These are phyloP conservation scores for Handroanthus guayacan DNA, from an alignment of 257 asterid species.

Conservation along the genomic window DNA sequence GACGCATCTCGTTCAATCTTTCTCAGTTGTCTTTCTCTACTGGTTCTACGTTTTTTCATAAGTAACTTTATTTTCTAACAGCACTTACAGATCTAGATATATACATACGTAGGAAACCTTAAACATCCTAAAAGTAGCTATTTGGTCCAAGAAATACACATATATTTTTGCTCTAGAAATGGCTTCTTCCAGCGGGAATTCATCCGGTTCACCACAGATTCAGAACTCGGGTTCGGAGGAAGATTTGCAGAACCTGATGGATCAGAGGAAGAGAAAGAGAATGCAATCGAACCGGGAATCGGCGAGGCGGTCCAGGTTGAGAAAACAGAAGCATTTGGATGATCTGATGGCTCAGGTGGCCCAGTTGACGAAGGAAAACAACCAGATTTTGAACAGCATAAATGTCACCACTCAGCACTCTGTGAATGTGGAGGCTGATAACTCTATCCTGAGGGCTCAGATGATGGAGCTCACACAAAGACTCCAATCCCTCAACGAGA, in stretches of 20 bases:
- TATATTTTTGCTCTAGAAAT: conserved; percentile 27
- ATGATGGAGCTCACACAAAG: conserved; percentile 77
- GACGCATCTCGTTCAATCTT: conserved; percentile 91
- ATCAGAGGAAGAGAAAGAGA: conserved; percentile 74
- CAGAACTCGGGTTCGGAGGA: conserved; percentile 60
- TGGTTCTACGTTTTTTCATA: conserved; percentile 94
- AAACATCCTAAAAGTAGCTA: neutral
- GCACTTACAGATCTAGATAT: neutral
- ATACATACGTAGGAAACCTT: neutral
- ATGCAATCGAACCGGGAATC: conserved; percentile 96
- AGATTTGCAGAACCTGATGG: conserved; percentile 51
- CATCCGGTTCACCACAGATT: conserved; percentile 61
- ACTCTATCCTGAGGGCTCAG: conserved; percentile 79
- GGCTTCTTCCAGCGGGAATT: conserved; percentile 75
- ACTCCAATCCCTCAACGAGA: conserved; percentile 69
- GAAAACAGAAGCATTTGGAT: conserved; percentile 86
- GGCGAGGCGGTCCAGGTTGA: conserved; percentile 85
- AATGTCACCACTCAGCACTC: conserved; percentile 54
- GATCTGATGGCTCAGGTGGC: conserved; percentile 62
- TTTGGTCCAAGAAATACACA: neutral
- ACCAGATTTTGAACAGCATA: conserved; percentile 47
- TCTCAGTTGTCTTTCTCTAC: conserved; percentile 91
- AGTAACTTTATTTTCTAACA: neutral
- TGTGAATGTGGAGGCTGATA: conserved; percentile 70
- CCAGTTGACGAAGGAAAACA: conserved; percentile 63